Conservation (phyloP, 495 filamentous ascomycete species). For the Letharia lupina region DNA sequence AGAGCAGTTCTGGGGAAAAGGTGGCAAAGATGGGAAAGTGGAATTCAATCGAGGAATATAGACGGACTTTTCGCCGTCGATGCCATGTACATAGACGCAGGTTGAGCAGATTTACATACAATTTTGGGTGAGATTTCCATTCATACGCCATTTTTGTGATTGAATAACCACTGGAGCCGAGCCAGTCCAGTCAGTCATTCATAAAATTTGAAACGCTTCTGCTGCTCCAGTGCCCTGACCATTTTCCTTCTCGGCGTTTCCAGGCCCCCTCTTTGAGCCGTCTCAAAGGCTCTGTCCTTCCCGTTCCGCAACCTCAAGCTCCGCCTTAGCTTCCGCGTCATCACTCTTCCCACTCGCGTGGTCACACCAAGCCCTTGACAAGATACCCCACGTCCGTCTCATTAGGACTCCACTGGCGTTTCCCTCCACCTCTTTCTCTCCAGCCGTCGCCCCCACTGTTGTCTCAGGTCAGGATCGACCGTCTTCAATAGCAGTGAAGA, state of each 20-base stretch:
- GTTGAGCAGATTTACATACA: not conserved
- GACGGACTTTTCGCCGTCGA: not conserved
- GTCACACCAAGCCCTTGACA: no score
- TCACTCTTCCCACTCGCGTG: no score
- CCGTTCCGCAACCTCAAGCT: no score
- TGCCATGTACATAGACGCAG: not conserved
- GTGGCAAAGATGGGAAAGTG: constrained; percentile 66
- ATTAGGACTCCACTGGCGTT: no score
- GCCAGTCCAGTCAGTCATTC: not conserved
- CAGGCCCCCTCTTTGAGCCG: no score
- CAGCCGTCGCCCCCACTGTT: no score
- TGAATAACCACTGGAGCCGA: not conserved
- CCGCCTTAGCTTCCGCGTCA: no score
- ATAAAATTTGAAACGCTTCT: not conserved
- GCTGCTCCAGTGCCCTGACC: not conserved
- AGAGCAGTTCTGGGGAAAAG: constrained; percentile 69
- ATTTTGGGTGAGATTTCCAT: not conserved
- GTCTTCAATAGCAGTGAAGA: no score
- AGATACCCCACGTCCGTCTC: no score
- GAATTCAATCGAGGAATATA: constrained; percentile 84
- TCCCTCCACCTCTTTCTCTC: no score
- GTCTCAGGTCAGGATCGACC: no score
- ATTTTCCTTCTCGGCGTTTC: not conserved
- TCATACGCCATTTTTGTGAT: not conserved
- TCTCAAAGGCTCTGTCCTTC: no score